phyloP scores from a whole-genome alignment of 108 stramenopile genomes.

The Nitzschia palea region DNA sequence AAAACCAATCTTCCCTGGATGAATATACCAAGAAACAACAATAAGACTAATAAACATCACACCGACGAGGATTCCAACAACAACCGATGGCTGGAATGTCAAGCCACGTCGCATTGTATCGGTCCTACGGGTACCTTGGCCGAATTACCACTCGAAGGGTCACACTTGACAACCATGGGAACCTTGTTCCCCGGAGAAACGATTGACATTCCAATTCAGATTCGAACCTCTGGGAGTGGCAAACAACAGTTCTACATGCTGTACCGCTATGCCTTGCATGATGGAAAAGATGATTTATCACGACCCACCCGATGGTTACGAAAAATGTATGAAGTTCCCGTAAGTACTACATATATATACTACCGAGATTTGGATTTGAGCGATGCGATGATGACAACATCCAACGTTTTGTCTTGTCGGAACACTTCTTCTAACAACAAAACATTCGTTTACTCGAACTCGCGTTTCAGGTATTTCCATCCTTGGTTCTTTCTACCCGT shows the following conservation, averaged over 20 bases:
- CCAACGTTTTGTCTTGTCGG: too few relatives aligned
- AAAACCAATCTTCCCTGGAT: constrained; percentile 89
- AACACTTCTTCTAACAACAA: too few relatives aligned
- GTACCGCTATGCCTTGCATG: constrained; percentile 68
- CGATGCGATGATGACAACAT: too few relatives aligned
- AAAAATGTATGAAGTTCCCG: constrained; percentile 67
- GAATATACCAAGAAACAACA: constrained; percentile 33
- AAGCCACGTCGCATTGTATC: constrained; percentile 50
- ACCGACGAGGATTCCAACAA: constrained; percentile 1
- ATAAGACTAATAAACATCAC: too few relatives aligned
- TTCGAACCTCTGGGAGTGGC: constrained; percentile 69
- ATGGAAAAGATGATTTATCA: constrained; percentile 7
- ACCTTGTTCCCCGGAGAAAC: constrained; percentile 67
- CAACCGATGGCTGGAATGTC: constrained; percentile 13
- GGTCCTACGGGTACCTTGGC: constrained; percentile 85
- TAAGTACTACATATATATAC: too few relatives aligned
- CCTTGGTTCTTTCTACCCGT: constrained; percentile 62
- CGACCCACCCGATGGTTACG: constrained; percentile 58
- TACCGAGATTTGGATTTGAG: too few relatives aligned
- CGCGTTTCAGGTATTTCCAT: constrained; percentile 57
- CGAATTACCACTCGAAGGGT: constrained; percentile 50
- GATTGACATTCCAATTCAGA: constrained; percentile 70
- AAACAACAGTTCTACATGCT: constrained; percentile 82
- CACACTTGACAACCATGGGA: constrained; percentile 17
- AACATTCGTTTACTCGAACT: too few relatives aligned